phyloP scores from a whole-genome alignment of 2,329 filamentous ascomycete species.

The Aspergillus unguis region DNA sequence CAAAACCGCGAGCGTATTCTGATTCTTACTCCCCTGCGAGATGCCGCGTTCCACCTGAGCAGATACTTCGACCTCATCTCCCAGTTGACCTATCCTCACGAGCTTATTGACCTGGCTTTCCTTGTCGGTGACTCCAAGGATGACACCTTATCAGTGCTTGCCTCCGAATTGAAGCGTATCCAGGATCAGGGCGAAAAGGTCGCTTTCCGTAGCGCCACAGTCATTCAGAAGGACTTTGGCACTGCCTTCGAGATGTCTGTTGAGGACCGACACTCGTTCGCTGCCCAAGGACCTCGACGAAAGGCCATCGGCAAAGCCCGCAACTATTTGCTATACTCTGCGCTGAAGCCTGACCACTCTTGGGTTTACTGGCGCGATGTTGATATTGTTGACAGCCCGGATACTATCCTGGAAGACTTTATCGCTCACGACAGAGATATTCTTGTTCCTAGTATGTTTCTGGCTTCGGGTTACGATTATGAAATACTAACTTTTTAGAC shows the following conservation, averaged over 20 bases:
- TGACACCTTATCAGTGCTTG: slow-evolving; percentile 83
- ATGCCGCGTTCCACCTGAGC: slow-evolving; percentile 75
- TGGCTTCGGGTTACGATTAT: not conserved
- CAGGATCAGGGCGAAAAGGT: slow-evolving; percentile 75
- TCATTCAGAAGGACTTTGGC: slow-evolving; percentile 90
- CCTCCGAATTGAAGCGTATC: slow-evolving; percentile 80
- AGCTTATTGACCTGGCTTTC: slow-evolving; percentile 92
- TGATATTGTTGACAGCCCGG: slow-evolving; percentile 88
- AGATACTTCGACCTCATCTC: slow-evolving; percentile 93
- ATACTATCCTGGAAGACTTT: slow-evolving; percentile 88
- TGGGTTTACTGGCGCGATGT: slow-evolving; percentile 99
- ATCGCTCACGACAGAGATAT: slow-evolving; percentile 91
- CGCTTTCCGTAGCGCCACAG: slow-evolving; percentile 78
- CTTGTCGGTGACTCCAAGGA: slow-evolving; percentile 88
- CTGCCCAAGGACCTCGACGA: slow-evolving; percentile 81
- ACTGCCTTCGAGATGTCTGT: slow-evolving; percentile 72
- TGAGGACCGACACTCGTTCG: slow-evolving; percentile 77
- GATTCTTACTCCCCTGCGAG: slow-evolving; percentile 87
- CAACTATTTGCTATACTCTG: slow-evolving; percentile 82
- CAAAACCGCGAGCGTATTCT: slow-evolving; percentile 82
- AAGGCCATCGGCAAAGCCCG: slow-evolving; percentile 87
- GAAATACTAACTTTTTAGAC: slow-evolving; percentile 53
- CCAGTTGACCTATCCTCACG: slow-evolving; percentile 87
- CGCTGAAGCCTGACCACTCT: slow-evolving; percentile 87
- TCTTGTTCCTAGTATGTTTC: slow-evolving; percentile 80